Percentiles rank a stretch among this genome's conserved stretches.
Evolutionary conservation across 345 rosid species (phyloP).

Genomic region (Hibiscus trionum): DNA sequence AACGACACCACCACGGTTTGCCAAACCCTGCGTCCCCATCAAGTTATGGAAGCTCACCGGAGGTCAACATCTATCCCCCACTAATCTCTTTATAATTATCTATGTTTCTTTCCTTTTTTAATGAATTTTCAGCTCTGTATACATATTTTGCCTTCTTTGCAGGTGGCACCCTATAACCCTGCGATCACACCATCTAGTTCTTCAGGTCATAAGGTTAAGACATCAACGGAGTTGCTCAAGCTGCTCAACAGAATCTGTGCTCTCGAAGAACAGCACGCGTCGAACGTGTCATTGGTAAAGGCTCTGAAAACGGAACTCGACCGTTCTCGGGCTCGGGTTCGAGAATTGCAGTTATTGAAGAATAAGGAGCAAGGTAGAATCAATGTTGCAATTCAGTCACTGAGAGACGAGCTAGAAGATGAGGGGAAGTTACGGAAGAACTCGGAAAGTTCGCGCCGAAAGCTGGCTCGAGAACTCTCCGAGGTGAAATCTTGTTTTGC

Average conservation of each 20-base stretch:
- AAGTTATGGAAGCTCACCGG: constrained; percentile 47
- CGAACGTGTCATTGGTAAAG: constrained; percentile 56
- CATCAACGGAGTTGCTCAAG: constrained; percentile 74
- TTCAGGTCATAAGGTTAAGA: constrained; percentile 38
- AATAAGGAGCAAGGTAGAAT: constrained; percentile 6
- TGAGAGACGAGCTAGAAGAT: constrained; percentile 10
- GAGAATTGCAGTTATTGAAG: constrained; percentile 34
- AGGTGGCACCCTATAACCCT: constrained; percentile 57
- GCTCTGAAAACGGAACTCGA: constrained; percentile 64
- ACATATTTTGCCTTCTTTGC: constrained; percentile 10
- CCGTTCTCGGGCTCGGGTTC: constrained; percentile 53
- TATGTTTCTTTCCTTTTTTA: background rate
- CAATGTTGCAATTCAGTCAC: constrained; percentile 9
- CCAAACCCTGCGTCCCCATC: constrained; percentile 41
- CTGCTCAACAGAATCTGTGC: constrained; percentile 76
- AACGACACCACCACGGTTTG: constrained; percentile 25
- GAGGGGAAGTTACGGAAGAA: constrained; percentile 32
- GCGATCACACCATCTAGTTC: constrained; percentile 50
- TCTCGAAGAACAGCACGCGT: constrained; percentile 78
- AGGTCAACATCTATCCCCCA: constrained; percentile 30
- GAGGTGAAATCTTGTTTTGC: constrained; percentile 54
- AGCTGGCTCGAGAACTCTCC: constrained; percentile 60
- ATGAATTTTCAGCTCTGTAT: background rate
- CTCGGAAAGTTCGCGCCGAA: constrained; percentile 63
- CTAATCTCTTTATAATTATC: background rate